These are phyloP conservation scores for Solanum sejunctum DNA, from an alignment of 257 asterid genomes.

Conservation along the genomic window DNA sequence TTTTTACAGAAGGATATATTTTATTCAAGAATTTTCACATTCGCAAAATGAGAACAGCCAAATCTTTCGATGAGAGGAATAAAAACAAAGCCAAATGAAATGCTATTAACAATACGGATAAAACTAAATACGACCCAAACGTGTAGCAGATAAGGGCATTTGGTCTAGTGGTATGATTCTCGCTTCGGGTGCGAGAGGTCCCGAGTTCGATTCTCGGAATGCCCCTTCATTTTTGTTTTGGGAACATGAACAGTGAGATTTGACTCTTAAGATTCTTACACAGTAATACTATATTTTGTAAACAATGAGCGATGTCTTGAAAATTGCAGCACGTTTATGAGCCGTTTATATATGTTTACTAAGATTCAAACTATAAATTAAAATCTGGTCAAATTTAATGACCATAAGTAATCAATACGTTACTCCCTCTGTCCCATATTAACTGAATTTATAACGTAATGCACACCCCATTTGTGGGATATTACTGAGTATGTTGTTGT, in stretches of 20 bases:
- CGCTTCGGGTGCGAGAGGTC: constrained; percentile 84
- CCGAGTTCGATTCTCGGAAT: constrained; percentile 72
- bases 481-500: too few species aligned
- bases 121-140: fast-evolving
- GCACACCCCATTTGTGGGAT: too few species aligned
- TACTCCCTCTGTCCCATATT: too few species aligned
- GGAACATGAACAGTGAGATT: too few species aligned
- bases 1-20: background rate
- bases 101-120: too few species aligned
- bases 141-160: constrained; percentile 22
- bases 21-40: background rate
- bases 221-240: constrained; percentile 23
- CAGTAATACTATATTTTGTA: background rate
- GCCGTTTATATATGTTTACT: background rate
- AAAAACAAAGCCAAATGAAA: background rate
- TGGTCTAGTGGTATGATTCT: constrained; percentile 93
- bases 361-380: background rate
- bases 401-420: background rate
- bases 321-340: background rate
- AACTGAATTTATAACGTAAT: too few species aligned
- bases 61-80: too few species aligned
- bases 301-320: background rate
- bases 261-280: background rate
- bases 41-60: background rate
- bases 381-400: background rate